Percentiles rank a stretch among this genome's conserved stretches.
These are phyloP conservation scores for Podila epigama DNA, from an alignment of 192 early-diverging fungal species.

Conservation along the genomic window DNA sequence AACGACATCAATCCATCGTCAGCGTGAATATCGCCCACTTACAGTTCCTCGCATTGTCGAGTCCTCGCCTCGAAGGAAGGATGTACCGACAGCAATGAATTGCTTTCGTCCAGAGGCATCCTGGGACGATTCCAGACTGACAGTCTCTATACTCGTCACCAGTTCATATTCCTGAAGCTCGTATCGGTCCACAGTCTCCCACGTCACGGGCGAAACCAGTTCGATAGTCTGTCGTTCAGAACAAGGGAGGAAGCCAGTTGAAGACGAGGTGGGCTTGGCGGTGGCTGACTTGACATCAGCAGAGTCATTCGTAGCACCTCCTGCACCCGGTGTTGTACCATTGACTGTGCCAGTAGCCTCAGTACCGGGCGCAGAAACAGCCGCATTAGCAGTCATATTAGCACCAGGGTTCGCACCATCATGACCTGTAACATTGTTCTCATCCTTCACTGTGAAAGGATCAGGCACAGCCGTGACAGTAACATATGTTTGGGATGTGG, in stretches of 20 bases:
- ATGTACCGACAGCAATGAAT: constrained; percentile 90
- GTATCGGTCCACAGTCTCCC: constrained; percentile 90
- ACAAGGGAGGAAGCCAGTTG: constrained; percentile 63
- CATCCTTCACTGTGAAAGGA: constrained; percentile 74
- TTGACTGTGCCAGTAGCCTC: background rate
- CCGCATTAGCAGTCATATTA: background rate
- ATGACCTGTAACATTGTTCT: constrained; percentile 64
- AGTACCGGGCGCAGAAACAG: background rate
- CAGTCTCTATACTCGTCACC: constrained; percentile 75
- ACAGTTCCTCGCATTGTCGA: constrained; percentile 85
- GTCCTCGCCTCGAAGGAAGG: constrained; percentile 90
- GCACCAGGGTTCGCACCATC: constrained; percentile 4
- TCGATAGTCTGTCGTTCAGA: constrained; percentile 76
- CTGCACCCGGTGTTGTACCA: background rate
- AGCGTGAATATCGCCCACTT: constrained; percentile 12
- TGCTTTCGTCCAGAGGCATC: constrained; percentile 84
- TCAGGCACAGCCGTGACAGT: constrained; percentile 71
- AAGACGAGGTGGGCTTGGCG: background rate
- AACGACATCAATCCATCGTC: background rate
- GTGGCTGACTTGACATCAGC: background rate
- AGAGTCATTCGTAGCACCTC: background rate
- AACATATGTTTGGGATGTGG: constrained; percentile 82
- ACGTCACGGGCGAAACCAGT: constrained; percentile 92
- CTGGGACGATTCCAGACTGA: constrained; percentile 85
- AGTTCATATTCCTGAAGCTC: constrained; percentile 85